Evolutionary conservation across 805 yeast species (phyloP).

Genomic region (Kodamaea kaohsiungensis): DNA sequence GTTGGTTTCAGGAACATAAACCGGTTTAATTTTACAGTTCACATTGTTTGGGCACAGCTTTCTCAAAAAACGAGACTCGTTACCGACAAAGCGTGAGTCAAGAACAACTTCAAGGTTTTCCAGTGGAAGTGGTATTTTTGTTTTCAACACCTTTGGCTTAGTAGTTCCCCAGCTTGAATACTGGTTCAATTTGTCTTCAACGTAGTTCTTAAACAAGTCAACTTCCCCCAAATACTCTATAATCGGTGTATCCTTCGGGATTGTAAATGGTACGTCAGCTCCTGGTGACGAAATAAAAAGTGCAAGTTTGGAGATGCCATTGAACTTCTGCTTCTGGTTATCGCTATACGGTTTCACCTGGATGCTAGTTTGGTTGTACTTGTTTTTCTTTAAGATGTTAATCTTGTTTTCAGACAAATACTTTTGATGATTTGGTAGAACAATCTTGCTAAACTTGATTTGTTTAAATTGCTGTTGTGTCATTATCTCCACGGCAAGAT

Average conservation of each 20-base stretch:
- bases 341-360: conserved; percentile 63
- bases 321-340: conserved; percentile 55
- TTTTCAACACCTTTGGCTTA: conserved; percentile 39
- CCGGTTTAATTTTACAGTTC: conserved; percentile 64
- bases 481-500: conserved; percentile 18
- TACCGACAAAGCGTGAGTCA: conserved; percentile 82
- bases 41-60: conserved; percentile 65
- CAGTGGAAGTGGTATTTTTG: conserved; percentile 13
- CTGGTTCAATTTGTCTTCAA: conserved; percentile 68
- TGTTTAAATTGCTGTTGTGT: conserved; percentile 27
- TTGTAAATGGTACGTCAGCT: conserved; percentile 13
- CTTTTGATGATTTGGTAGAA: conserved; percentile 35
- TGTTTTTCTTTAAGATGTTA: conserved; percentile 21
- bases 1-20: conserved; percentile 41
- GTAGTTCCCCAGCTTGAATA: conserved; percentile 74
- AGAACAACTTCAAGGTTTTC: conserved; percentile 62
- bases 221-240: conserved; percentile 74
- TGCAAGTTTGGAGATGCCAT: conserved; percentile 71
- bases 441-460: conserved; percentile 31
- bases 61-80: conserved; percentile 70
- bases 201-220: conserved; percentile 63
- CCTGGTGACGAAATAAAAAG: conserved; percentile 42
- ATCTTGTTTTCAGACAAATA: conserved; percentile 35
- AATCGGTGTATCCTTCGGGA: conserved; percentile 52
- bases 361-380: conserved; percentile 30